Conservation (phyloP, 805 yeast species). For the Wickerhamiella kazuoi region DNA sequence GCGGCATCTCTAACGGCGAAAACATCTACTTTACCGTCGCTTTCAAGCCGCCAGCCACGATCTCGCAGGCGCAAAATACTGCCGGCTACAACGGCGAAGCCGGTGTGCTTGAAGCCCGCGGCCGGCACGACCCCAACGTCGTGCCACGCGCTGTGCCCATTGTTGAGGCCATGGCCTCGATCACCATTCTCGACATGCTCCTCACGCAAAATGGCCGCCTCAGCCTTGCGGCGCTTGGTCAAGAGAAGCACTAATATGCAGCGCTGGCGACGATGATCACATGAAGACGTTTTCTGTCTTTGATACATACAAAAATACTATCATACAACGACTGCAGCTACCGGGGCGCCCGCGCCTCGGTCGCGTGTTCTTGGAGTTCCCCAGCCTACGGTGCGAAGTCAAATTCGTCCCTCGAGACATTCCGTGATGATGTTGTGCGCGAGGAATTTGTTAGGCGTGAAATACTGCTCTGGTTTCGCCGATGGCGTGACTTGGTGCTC, state of each 20-base stretch:
- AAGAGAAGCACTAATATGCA: not conserved
- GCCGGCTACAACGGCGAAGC: constrained; percentile 72
- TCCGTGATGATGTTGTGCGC: not conserved
- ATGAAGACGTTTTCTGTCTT: not conserved
- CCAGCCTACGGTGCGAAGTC: not conserved
- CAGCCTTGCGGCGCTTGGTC: constrained; percentile 13
- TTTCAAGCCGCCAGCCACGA: constrained; percentile 96
- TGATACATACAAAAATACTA: too few species aligned
- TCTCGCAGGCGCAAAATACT: constrained; percentile 80
- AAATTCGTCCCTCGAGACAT: too few species aligned
- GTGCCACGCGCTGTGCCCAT: constrained; percentile 98
- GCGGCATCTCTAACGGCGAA: constrained; percentile 96
- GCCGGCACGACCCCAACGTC: constrained; percentile 97
- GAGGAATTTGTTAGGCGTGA: not conserved
- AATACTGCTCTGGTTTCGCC: not conserved
- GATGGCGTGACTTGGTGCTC: not conserved
- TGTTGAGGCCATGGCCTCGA: constrained; percentile 96
- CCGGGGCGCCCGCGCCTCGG: too few species aligned
- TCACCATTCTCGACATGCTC: constrained; percentile 73
- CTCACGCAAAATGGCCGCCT: constrained; percentile 78
- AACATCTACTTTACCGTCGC: constrained; percentile 87
- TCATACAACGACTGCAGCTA: too few species aligned
- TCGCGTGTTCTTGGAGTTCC: too few species aligned
- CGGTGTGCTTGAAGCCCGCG: constrained; percentile 86
- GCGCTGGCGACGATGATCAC: not conserved